Conservation (phyloP, 1,139 yeast genomes). For the Pichia kudriavzevii region DNA sequence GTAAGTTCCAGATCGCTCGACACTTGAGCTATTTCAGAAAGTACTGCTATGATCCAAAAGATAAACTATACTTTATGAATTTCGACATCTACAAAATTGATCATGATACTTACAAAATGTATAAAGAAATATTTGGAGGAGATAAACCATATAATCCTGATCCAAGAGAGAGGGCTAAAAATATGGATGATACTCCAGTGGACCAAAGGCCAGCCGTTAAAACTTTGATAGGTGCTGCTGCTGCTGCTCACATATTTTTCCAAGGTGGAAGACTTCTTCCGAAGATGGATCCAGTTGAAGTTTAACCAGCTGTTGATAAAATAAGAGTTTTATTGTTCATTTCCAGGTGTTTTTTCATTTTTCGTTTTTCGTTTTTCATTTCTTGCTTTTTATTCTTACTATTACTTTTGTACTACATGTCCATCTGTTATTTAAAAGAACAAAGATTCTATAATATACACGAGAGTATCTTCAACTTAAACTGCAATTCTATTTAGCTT, state of each 20-base stretch:
- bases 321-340: background rate
- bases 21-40: conserved; percentile 49
- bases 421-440: too few relatives aligned
- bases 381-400: background rate
- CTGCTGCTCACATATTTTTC: conserved; percentile 64
- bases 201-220: conserved; percentile 38
- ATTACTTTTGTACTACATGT: conserved; percentile 2
- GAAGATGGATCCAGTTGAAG: conserved; percentile 26
- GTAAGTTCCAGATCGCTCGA: conserved; percentile 39
- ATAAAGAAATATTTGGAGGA: conserved; percentile 49
- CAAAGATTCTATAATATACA: too few relatives aligned
- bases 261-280: conserved; percentile 58
- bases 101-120: conserved; percentile 43
- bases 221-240: conserved; percentile 56
- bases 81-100: conserved; percentile 56
- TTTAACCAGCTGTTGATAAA: background rate
- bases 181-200: conserved; percentile 30
- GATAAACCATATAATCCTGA: conserved; percentile 46
- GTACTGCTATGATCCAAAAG: conserved; percentile 50
- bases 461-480: too few relatives aligned
- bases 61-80: conserved; percentile 55
- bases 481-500: conserved; percentile 59
- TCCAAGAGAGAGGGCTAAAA: conserved; percentile 41
- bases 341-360: background rate
- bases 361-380: background rate